Evolutionary conservation across 805 yeast genomes (phyloP).

Genomic region (Schwanniomyces polymorphus): DNA sequence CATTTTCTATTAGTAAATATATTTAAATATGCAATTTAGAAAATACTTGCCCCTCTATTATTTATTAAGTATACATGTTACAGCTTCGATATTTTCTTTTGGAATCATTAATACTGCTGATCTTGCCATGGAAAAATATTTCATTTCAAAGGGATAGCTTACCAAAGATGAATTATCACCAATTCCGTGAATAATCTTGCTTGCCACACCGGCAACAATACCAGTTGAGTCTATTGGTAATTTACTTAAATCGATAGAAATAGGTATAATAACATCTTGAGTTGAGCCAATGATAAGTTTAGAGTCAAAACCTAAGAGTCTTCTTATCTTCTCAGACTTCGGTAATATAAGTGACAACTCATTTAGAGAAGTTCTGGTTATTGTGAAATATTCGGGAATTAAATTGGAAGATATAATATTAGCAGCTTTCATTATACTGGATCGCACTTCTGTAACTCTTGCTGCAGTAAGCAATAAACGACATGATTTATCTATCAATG

Average conservation of each 20-base stretch:
- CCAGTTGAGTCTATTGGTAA: slow-evolving; percentile 64
- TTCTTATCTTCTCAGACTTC: slow-evolving; percentile 33
- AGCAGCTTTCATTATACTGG: slow-evolving; percentile 44
- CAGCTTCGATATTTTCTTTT: slow-evolving; percentile 42
- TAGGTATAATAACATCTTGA: slow-evolving; percentile 57
- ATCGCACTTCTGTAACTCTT: slow-evolving; percentile 46
- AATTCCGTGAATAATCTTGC: slow-evolving; percentile 40
- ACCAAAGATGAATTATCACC: slow-evolving; percentile 11
- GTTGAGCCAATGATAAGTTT: slow-evolving; percentile 53
- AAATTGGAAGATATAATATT: slow-evolving; percentile 30
- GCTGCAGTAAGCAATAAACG: slow-evolving; percentile 59
- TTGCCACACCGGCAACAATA: slow-evolving; percentile 65
- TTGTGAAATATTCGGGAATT: slow-evolving; percentile 48
- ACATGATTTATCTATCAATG: slow-evolving; percentile 39
- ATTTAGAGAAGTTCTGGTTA: slow-evolving; percentile 50
- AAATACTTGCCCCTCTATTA: not conserved
- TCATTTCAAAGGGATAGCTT: slow-evolving; percentile 45
- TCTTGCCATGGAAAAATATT: slow-evolving; percentile 59
- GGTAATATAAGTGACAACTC: slow-evolving; percentile 53
- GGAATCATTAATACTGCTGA: slow-evolving; percentile 63
- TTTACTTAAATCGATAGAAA: slow-evolving; percentile 51
- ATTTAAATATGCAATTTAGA: not conserved
- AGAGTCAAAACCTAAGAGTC: slow-evolving; percentile 39
- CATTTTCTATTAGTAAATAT: slow-evolving; percentile 1
- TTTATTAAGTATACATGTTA: slow-evolving; percentile 20